These are phyloP conservation scores for Pseudonitzschia delicatissima DNA, from an alignment of 108 stramenopile species.

Conservation along the genomic window DNA sequence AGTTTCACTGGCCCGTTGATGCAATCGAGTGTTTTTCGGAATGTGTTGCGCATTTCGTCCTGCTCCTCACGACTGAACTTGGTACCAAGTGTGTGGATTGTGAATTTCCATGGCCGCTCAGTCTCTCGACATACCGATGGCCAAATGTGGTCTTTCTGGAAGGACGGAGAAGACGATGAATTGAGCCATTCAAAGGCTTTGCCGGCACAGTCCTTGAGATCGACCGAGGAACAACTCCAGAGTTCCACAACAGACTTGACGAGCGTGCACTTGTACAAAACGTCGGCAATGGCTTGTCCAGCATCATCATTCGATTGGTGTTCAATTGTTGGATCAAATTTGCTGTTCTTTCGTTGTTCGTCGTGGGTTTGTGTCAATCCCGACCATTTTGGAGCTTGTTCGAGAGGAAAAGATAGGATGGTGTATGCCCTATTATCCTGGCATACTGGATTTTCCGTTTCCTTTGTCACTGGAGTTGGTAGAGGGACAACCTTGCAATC, in stretches of 20 bases:
- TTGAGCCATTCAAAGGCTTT: conserved; percentile 27
- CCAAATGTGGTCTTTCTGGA: not conserved
- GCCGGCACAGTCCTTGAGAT: conserved; percentile 47
- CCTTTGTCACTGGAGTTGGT: not conserved
- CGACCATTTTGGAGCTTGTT: not conserved
- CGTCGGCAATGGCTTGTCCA: conserved; percentile 20
- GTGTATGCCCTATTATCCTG: conserved; percentile 23
- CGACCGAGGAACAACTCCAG: conserved; percentile 52
- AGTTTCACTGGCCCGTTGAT: conserved; percentile 71
- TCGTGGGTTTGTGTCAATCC: not conserved
- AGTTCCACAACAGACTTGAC: conserved; percentile 74
- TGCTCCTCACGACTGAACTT: conserved; percentile 73
- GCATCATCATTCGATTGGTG: not conserved
- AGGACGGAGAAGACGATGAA: not conserved
- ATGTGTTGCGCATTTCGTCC: conserved; percentile 57
- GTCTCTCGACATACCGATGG: conserved; percentile 8
- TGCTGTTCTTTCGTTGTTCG: conserved; percentile 1
- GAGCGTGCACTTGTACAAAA: conserved; percentile 62
- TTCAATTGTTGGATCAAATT: not conserved
- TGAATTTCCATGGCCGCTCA: conserved; percentile 65
- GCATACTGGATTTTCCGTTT: not conserved
- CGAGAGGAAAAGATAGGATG: conserved; percentile 28
- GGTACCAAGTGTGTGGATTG: conserved; percentile 75
- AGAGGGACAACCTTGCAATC: conserved; percentile 22
- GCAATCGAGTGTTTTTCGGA: conserved; percentile 33